Base-by-base conservation (phyloP, 2,329 filamentous ascomycete genomes). In the Calonectria hongkongensis region DNA sequence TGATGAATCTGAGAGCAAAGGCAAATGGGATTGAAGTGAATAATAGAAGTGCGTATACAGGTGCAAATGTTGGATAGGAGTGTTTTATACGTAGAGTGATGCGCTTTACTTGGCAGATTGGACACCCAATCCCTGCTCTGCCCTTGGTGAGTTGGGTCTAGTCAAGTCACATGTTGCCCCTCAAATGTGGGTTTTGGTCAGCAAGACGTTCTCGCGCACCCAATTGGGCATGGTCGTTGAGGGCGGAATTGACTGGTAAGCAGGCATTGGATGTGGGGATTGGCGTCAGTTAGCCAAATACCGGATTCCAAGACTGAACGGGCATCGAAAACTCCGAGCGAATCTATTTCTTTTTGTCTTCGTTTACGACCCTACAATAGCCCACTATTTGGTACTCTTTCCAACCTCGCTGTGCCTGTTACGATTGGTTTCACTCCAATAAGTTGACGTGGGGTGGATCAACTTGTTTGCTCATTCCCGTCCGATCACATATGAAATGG, bases 151-250 rank as follows among this genome's bases (percentile, higher is more conserved):
- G 41, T 41, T n/a, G 54, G 18, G 58, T 10, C 41, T 45, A 45
- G 16, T 21, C 3, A 30, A 25, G 18, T 63, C 39, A 30, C 39
- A n/a, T 28, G 41, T 30, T 43, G 16, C 58, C 39, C 39, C 39
- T 63, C 58, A 47, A 28, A 63, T 47, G 58, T 63, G 58, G 58
- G 33, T 41, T 63, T 47, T 21, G 25, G 41, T 45, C 39, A 47
- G 25, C 58, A 33, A 18, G 58, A 28, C 58, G 58, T 6, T 63
- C 41, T 47, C 41, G 58, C 39, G 41, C 58, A 63, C 58, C 45
- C 27, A 28, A 63, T 63, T 33, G 6, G 58, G 41, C 58, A 25
- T 63, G 39, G 58, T 7, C n/a, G 12, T 12, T 25, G n/a, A 25
- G 4, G 12, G 25, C 25, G 45, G 18, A 10, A 21, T 13, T 21